Evolutionary conservation across 345 rosid species (phyloP), one percentile per base, ranked within the genome.

Genomic region (Chamaenerion angustifolium): DNA sequence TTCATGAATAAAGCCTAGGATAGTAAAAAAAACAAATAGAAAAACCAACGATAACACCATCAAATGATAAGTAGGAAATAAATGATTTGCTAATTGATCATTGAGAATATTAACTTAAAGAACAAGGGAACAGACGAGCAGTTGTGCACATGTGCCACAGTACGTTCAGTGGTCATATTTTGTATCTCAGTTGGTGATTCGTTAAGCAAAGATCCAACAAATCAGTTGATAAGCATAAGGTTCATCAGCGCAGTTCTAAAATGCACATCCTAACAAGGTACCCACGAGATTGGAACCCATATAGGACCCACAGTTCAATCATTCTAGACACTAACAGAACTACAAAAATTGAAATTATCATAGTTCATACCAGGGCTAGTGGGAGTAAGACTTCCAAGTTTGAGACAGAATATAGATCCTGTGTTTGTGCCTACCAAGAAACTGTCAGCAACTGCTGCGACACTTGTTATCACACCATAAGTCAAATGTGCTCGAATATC

Each of bases 321-420:
- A 31, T 31, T 31, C 37, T 31, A 31, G 37, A 4, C 6, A 31
- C 37, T 31, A 4, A 6, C 8, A 1, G 37, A 4, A 31, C 8
- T 4, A 8, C 2, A 31, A 6, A 31, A 31, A 31, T 3, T 6
- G 13, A 12, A 52, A 25, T 37, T 49, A 43, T 11, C 61, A 23
- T 46, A 40, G 40, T 41, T 40, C 60, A 45, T 66, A 90, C 96
- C 98, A 14, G 85, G 77, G 51, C 73, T 54, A 42, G 40, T 73
- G 35, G 67, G 76, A 70, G 60, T 62, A 63, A 69, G 64, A 51
- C 40, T 31, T 54, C 72, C 70, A 47, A 77, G 82, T 53, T 66
- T 79, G 65, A 75, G 79, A 58, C 74, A 78, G 52, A 75, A 58
- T 59, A 82, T 68, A 59, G 79, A 76, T 1, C 96, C 98, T 71